Percentiles rank a stretch among this genome's conserved stretches.
These are phyloP conservation scores for Hericium alpestre DNA, from an alignment of 768 basidiomycete species.

Conservation along the genomic window DNA sequence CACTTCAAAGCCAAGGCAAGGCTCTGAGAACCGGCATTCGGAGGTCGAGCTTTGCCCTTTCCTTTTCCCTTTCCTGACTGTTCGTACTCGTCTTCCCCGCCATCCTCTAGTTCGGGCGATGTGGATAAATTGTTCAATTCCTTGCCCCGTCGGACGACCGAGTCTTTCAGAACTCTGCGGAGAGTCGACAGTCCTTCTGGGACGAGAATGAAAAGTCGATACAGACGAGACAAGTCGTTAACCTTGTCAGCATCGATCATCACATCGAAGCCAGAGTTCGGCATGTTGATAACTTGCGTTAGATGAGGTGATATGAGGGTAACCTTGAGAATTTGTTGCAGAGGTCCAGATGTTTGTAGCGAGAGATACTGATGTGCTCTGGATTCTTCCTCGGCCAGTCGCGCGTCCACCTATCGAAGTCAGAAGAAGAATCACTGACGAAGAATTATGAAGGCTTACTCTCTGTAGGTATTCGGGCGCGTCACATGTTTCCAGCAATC, in stretches of 20 bases:
- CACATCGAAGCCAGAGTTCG: conserved; percentile 71
- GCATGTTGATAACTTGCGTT: conserved; percentile 61
- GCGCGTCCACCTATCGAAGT: conserved; percentile 55
- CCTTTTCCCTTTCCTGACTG: conserved; percentile 36
- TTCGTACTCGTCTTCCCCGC: conserved; percentile 24
- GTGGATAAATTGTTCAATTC: conserved; percentile 58
- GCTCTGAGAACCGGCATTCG: conserved; percentile 33
- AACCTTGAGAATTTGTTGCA: conserved; percentile 68
- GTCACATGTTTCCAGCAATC: conserved; percentile 62
- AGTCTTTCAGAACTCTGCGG: conserved; percentile 58
- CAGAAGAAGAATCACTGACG: conserved; percentile 4
- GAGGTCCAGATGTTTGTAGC: conserved; percentile 53
- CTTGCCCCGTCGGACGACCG: conserved; percentile 62
- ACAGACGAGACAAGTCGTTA: conserved; percentile 70
- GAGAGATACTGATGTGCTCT: conserved; percentile 82
- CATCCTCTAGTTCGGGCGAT: conserved; percentile 26
- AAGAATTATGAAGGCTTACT: conserved; percentile 36
- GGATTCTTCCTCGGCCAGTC: conserved; percentile 74
- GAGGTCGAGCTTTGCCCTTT: conserved; percentile 33
- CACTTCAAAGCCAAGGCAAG: conserved; percentile 68
- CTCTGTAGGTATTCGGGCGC: conserved; percentile 71
- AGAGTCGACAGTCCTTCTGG: conserved; percentile 55
- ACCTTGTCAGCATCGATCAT: conserved; percentile 80
- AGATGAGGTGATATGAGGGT: conserved; percentile 74
- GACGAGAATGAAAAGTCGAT: conserved; percentile 61